Evolutionary conservation across 2,329 filamentous ascomycete genomes (phyloP), one percentile per base, ranked within the genome.

Genomic region (Aspergillus uvarum): DNA sequence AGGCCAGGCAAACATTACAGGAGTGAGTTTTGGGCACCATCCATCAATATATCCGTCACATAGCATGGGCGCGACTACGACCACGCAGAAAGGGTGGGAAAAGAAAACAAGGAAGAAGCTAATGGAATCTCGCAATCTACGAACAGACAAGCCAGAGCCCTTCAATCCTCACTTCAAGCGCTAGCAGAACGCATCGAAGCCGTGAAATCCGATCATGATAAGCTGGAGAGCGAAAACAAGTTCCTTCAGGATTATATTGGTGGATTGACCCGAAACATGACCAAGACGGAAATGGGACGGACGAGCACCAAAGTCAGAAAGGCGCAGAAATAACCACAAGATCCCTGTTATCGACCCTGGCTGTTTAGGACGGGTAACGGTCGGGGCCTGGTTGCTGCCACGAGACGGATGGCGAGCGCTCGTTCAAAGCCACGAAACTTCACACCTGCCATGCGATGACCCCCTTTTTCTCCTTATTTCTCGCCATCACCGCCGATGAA

Each of bases 191-290:
- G 92, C 54, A 96, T 98, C 74, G 95, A 99, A 73, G 91, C 91
- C 31, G 93, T 98, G 65, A 91, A 92, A 76, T 89, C 90, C 68
- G 94, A 98, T 73, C 93, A 99, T 73, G 92, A 97, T 79, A 97
- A 96, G 78, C 87, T 99, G 57, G 93, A 98, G 77, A 95, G 85
- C 76, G 93, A 97, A 76, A 99, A 99, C 83, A 94, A 92, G 71
- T 97, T 98, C 72, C 80, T 99, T 51, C 94, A 98, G 77, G 96
- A 96, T 76, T 98, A 98, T 75, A 98, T 98, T 70, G 94, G 94
- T 65, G 94, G 96, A 72, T 83, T 98, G 58, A 98, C 96, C 86
- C 91, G 91, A 70, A 87, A 85, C 57, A 80, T 82, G 79, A 78
- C 78, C 58, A 80, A 78, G 67, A 83, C 81, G 68, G 86, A 87